Conservation (phyloP, 1,139 yeast species). For the Pichia terricola region DNA sequence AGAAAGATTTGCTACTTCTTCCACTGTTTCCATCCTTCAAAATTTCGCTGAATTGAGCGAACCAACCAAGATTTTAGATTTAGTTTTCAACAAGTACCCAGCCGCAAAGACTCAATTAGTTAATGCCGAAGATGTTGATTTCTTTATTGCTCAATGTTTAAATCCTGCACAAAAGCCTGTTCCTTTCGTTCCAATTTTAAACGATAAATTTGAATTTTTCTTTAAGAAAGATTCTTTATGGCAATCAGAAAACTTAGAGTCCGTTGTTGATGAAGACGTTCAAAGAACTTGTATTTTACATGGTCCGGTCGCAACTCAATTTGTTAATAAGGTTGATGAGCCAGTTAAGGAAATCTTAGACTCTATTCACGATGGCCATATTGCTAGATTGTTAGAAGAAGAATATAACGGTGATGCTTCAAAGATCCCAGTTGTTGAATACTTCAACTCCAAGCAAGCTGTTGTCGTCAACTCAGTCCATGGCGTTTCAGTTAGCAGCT, state of each 20-base stretch:
- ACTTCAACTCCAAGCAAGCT: slow-evolving; percentile 46
- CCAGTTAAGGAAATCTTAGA: slow-evolving; percentile 90
- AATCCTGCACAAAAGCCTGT: slow-evolving; percentile 92
- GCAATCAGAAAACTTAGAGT: slow-evolving; percentile 97
- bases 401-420: slow-evolving; percentile 62
- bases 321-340: slow-evolving; percentile 76
- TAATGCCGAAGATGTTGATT: slow-evolving; percentile 93
- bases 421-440: slow-evolving; percentile 78
- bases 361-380: slow-evolving; percentile 83
- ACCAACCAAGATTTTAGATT: slow-evolving; percentile 54
- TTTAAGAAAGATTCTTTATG: slow-evolving; percentile 98
- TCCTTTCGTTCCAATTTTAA: slow-evolving; percentile 93
- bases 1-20: slow-evolving; percentile 73
- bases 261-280: slow-evolving; percentile 92
- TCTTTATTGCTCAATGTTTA: slow-evolving; percentile 74
- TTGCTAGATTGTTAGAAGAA: slow-evolving; percentile 56
- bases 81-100: slow-evolving; percentile 60
- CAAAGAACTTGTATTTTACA: slow-evolving; percentile 97
- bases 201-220: slow-evolving; percentile 88
- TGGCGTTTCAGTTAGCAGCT: slow-evolving; percentile 32
- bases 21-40: slow-evolving; percentile 62
- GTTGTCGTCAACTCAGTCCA: slow-evolving; percentile 21
- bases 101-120: slow-evolving; percentile 71
- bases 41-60: slow-evolving; percentile 55
- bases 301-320: slow-evolving; percentile 98